Base-by-base conservation (phyloP, 768 basidiomycete species). In the Polyporus arcularius region DNA sequence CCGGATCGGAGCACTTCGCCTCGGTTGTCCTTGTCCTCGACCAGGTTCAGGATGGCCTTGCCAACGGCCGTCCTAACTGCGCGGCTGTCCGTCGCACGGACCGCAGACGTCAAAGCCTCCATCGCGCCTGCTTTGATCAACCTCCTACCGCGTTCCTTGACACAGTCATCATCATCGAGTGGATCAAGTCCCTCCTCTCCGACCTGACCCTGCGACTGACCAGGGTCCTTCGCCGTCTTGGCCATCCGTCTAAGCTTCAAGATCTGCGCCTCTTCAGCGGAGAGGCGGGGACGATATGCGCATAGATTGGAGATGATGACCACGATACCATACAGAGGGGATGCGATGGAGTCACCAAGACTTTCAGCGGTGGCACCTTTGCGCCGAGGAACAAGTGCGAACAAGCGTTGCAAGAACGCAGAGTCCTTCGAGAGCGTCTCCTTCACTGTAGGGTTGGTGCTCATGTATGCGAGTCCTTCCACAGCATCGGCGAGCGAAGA, bases 391-490 rank as follows among this genome's bases (percentile, higher is more conserved):
- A 86, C 74, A 43, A 88, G 76, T 16, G 81, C 70, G 68, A 88
- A 85, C 8, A 89, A 79, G 50, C 75, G 74, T 53, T 76, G 76
- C 48, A 93, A 78, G 71, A 93, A 86, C 6, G 67, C 57, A 0
- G 76, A 16, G 64, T 87, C 80, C 15, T 74, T 76, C 7, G 87
- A 83, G 53, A 95, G 73, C 28, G 65, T 69, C 60, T 90, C 86
- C 69, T 92, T 90, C 59, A 89, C 79, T 2, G 71, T 61, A 1
- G 90, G 79, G 64, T 85, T 81, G 50, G 82, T 75, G 59, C 86
- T 91, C 58, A 94, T 82, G 73, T 95, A 90, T n/a, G 90, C 91
- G 52, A 97, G 76, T 0, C 89, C 93, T 75, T 97, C 95, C 14
- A 95, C 79, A 4, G 86, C 87, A 62, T 94, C 88, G 8, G 79